Percentiles rank a stretch among this genome's conserved stretches.
Conservation (phyloP, 2,329 filamentous ascomycete species). For the Grosmannia penicillata region DNA sequence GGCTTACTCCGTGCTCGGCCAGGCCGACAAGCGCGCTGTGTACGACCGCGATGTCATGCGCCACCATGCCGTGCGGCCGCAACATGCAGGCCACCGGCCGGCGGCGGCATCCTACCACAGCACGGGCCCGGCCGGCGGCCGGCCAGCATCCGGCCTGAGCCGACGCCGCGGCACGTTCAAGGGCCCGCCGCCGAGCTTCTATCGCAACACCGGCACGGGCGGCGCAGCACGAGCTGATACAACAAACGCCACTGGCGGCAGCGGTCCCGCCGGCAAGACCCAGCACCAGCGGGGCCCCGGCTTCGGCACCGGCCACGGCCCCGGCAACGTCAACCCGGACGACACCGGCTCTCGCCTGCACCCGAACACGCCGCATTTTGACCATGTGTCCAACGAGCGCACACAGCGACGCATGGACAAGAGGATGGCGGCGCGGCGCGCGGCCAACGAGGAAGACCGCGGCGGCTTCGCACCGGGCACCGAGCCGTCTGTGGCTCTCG, state of each 20-base stretch:
- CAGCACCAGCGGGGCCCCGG: slow-evolving; percentile 34
- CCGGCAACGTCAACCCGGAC: slow-evolving; percentile 5
- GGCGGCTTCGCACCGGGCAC: slow-evolving; percentile 17
- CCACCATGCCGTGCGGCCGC: slow-evolving; percentile 18
- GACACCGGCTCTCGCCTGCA: slow-evolving; percentile 13
- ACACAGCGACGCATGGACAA: slow-evolving; percentile 55
- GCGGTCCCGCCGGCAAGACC: slow-evolving; percentile 38
- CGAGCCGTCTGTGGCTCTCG: slow-evolving; percentile 24
- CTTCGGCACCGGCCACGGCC: slow-evolving; percentile 2
- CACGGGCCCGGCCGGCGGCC: slow-evolving; percentile 50
- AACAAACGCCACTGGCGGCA: slow-evolving; percentile 8
- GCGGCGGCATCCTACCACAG: slow-evolving; percentile 37
- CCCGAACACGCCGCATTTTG: slow-evolving; percentile 61
- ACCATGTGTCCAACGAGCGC: slow-evolving; percentile 54
- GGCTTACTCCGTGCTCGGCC: slow-evolving; percentile 65
- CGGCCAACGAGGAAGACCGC: slow-evolving; percentile 6
- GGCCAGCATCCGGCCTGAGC: slow-evolving; percentile 69
- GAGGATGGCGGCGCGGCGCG: slow-evolving; percentile 23
- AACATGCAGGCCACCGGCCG: slow-evolving; percentile 14
- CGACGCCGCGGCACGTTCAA: slow-evolving; percentile 60
- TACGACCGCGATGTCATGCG: slow-evolving; percentile 63
- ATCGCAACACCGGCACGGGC: slow-evolving; percentile 35
- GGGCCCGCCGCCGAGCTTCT: slow-evolving; percentile 84
- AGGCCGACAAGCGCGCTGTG: slow-evolving; percentile 54
- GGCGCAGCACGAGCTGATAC: slow-evolving; percentile 11